A percentile compares a stretch with the other conserved stretches of the same genome.
phyloP scores from a whole-genome alignment of 768 basidiomycete genomes.

The Pleurotus cornucopiae region DNA sequence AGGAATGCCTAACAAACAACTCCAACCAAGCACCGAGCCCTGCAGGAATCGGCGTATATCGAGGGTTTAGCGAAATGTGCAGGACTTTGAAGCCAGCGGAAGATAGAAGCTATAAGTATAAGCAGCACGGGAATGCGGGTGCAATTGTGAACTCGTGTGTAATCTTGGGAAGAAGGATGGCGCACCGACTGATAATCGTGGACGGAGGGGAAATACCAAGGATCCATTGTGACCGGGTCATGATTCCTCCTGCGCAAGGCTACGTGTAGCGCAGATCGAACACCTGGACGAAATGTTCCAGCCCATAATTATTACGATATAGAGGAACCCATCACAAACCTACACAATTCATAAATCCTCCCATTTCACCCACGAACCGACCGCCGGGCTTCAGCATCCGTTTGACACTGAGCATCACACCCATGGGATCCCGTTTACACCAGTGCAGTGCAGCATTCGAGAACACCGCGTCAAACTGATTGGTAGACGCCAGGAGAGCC shows the following conservation, averaged over 20 bases:
- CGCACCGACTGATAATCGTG: conserved; percentile 46
- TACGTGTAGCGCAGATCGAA: conserved; percentile 53
- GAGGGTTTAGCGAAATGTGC: conserved; percentile 51
- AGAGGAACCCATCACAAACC: conserved; percentile 32
- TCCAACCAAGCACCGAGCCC: conserved; percentile 63
- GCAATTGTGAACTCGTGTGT: no score
- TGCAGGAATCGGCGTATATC: conserved; percentile 47
- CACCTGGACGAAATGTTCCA: conserved; percentile 38
- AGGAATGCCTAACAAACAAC: conserved; percentile 59
- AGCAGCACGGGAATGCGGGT: not conserved
- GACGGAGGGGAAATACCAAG: conserved; percentile 81
- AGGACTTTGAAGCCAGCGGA: conserved; percentile 52
- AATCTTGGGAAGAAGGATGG: no score
- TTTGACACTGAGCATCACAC: conserved; percentile 59
- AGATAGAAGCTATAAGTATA: conserved; percentile 43
- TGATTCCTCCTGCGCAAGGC: conserved; percentile 49
- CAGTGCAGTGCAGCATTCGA: conserved; percentile 81
- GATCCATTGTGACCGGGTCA: conserved; percentile 60
- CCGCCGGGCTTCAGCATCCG: conserved; percentile 66
- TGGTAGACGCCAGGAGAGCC: conserved; percentile 15
- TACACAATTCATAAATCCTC: conserved; percentile 68
- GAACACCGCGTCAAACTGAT: conserved; percentile 70
- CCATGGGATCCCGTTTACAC: conserved; percentile 72
- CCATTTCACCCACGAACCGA: conserved; percentile 72
- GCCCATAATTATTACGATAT: not conserved